A percentile compares a stretch with the other conserved stretches of the same genome.
These are phyloP conservation scores for Colletotrichum endophyticum DNA, from an alignment of 2,329 filamentous ascomycete genomes.

Conservation along the genomic window DNA sequence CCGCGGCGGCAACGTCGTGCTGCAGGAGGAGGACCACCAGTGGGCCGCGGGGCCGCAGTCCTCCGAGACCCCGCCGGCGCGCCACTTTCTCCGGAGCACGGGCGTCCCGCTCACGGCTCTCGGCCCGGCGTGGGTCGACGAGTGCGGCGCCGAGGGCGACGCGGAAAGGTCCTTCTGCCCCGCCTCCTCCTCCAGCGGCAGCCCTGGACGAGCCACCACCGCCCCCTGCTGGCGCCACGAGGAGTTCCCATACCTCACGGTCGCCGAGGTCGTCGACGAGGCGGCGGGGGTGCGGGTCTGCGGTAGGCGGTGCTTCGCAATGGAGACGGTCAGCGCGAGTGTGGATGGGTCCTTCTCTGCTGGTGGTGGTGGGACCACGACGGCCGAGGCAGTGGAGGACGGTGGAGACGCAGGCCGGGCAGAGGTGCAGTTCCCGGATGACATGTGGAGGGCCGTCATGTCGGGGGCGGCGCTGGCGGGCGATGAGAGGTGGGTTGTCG, in stretches of 20 bases:
- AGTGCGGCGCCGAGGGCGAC: conserved; percentile 48
- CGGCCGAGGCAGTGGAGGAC: not conserved
- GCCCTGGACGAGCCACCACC: not conserved
- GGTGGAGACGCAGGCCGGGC: conserved; percentile 10
- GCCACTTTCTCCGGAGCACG: conserved; percentile 52
- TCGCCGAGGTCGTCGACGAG: conserved; percentile 49
- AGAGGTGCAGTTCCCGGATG: conserved; percentile 46
- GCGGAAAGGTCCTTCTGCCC: conserved; percentile 45
- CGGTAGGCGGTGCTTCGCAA: conserved; percentile 51
- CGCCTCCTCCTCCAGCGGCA: not conserved
- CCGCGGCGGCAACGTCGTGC: conserved; percentile 48
- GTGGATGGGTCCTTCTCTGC: not conserved
- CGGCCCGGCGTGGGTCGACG: conserved; percentile 56
- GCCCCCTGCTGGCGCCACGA: conserved; percentile 61
- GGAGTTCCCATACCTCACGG: conserved; percentile 55
- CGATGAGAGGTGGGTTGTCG: conserved; percentile 66
- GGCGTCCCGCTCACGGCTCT: conserved; percentile 56
- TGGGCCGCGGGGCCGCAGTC: conserved; percentile 53
- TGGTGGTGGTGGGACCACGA: not conserved
- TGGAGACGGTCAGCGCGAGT: conserved; percentile 50
- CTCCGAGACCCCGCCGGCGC: conserved; percentile 40
- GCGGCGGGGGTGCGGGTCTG: conserved; percentile 49
- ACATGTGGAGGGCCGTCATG: conserved; percentile 53
- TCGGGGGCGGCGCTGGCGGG: conserved; percentile 60
- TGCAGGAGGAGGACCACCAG: conserved; percentile 61